phyloP scores from a whole-genome alignment of 2,329 filamentous ascomycete species.

The Aspergillus spinulosporus region DNA sequence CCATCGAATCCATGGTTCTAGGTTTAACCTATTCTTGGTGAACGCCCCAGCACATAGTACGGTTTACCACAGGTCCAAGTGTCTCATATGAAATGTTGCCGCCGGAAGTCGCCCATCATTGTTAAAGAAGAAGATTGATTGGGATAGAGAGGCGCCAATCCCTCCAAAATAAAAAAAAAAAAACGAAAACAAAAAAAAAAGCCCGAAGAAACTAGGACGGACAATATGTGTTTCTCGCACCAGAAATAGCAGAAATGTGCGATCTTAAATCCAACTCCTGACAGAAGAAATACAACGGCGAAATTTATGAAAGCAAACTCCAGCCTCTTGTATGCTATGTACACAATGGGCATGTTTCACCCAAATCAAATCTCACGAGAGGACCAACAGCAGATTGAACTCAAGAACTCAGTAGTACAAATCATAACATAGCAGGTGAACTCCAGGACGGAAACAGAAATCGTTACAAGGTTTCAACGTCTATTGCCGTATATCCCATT shows the following conservation, averaged over 20 bases:
- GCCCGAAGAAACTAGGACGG: not conserved
- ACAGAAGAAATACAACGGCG: slow-evolving; percentile 4
- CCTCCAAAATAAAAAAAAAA: too few relatives aligned
- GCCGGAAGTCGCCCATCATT: too few relatives aligned
- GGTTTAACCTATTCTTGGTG: too few relatives aligned
- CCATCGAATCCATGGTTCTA: too few relatives aligned
- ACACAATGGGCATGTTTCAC: slow-evolving; percentile 16
- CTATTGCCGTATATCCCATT: slow-evolving; percentile 51
- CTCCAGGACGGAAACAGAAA: slow-evolving; percentile 18
- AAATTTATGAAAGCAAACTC: slow-evolving; percentile 16
- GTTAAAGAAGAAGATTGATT: too few relatives aligned
- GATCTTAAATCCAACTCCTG: slow-evolving; percentile 14
- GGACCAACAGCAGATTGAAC: slow-evolving; percentile 15
- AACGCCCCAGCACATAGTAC: too few relatives aligned
- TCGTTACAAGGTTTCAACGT: slow-evolving; percentile 23
- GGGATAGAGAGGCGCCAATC: too few relatives aligned
- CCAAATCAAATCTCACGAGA: slow-evolving; percentile 13
- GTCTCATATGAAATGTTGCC: too few relatives aligned
- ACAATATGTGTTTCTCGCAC: not conserved
- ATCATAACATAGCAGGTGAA: slow-evolving; percentile 23
- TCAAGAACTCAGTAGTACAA: slow-evolving; percentile 14
- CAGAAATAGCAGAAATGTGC: slow-evolving; percentile 8
- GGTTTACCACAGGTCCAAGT: too few relatives aligned
- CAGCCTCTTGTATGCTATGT: slow-evolving; percentile 23
- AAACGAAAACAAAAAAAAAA: not conserved